A percentile compares a stretch with the other conserved stretches of the same genome.
These are phyloP conservation scores for Halenospora varia DNA, from an alignment of 495 filamentous ascomycete species.

Conservation along the genomic window DNA sequence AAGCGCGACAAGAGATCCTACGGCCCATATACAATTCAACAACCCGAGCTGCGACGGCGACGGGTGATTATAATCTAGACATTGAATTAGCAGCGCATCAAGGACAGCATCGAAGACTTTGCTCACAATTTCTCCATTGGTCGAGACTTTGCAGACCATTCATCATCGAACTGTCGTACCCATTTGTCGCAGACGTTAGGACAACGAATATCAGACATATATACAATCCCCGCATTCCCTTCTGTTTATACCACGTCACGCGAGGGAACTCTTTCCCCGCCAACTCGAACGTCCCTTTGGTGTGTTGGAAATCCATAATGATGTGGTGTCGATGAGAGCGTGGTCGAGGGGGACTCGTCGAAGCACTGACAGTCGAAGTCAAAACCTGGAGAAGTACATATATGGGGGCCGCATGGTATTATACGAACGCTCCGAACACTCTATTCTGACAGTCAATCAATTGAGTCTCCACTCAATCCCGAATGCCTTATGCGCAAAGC, in stretches of 20 bases:
- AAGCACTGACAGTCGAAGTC: background rate
- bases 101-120: background rate
- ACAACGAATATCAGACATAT: conserved; percentile 33
- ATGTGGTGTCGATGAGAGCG: background rate
- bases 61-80: conserved; percentile 27
- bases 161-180: conserved; percentile 32
- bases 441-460: background rate
- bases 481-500: conserved; percentile 4
- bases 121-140: conserved; percentile 29
- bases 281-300: conserved; percentile 1
- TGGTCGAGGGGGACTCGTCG: background rate
- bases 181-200: conserved; percentile 28
- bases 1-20: conserved; percentile 29
- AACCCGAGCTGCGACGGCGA: conserved; percentile 26
- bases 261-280: background rate
- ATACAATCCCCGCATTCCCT: conserved; percentile 31
- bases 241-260: conserved; percentile 32
- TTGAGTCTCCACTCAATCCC: background rate
- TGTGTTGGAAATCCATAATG: conserved; percentile 4
- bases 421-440: conserved; percentile 1
- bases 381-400: conserved; percentile 3
- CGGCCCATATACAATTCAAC: conserved; percentile 26
- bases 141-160: conserved; percentile 34
- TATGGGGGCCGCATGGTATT: background rate
- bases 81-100: background rate